These are phyloP conservation scores for Cercospora citrullina DNA, from an alignment of 2,329 filamentous ascomycete species.

Conservation along the genomic window DNA sequence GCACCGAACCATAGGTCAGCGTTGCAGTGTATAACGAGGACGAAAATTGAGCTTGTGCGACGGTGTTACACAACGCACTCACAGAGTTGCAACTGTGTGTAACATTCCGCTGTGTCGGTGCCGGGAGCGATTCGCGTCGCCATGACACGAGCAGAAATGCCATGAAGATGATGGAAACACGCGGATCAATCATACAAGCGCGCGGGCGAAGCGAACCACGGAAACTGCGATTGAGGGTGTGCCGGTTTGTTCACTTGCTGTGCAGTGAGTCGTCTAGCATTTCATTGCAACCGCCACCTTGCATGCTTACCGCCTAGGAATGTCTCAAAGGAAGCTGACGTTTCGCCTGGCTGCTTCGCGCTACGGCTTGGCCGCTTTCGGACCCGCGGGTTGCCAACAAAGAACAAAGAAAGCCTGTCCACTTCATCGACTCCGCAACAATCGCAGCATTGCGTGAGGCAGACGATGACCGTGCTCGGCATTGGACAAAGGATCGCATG, in stretches of 20 bases:
- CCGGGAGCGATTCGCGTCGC: slow-evolving; percentile 28
- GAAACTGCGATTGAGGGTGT: slow-evolving; percentile 20
- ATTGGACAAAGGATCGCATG: slow-evolving; percentile 39
- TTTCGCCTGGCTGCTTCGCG: slow-evolving; percentile 29
- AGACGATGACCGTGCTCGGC: slow-evolving; percentile 33
- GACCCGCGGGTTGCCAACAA: slow-evolving; percentile 37
- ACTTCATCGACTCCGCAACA: slow-evolving; percentile 34
- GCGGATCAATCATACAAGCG: slow-evolving; percentile 3
- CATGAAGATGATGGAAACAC: slow-evolving; percentile 25
- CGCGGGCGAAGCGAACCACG: slow-evolving; percentile 14
- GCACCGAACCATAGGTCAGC: slow-evolving; percentile 16
- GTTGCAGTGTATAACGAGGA: slow-evolving; percentile 22
- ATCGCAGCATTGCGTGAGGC: slow-evolving; percentile 34
- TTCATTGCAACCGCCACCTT: slow-evolving; percentile 29
- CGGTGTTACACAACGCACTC: slow-evolving; percentile 32
- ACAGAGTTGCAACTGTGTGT: slow-evolving; percentile 33
- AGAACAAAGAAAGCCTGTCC: slow-evolving; percentile 39
- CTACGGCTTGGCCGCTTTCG: slow-evolving; percentile 37
- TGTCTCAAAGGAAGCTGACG: slow-evolving; percentile 37
- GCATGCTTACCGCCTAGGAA: slow-evolving; percentile 36
- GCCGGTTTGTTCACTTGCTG: slow-evolving; percentile 29
- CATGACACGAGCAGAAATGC: slow-evolving; percentile 31
- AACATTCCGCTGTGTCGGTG: slow-evolving; percentile 29
- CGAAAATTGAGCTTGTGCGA: slow-evolving; percentile 25
- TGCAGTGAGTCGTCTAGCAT: slow-evolving; percentile 34